Conservation (phyloP, 2,329 filamentous ascomycete genomes). For the Pezicula carpinea region DNA sequence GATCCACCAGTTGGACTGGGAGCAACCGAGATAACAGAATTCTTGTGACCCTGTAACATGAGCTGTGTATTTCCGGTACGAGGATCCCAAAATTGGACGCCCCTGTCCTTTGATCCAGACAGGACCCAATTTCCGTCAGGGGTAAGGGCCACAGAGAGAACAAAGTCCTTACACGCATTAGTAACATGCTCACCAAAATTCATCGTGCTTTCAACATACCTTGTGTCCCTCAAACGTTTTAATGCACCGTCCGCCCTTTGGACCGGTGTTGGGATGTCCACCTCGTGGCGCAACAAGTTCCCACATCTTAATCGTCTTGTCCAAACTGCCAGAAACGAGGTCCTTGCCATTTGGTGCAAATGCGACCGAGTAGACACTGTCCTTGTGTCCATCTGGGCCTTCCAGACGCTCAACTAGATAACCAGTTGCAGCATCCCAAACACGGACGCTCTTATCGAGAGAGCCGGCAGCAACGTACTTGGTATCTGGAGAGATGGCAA, state of each 20-base stretch:
- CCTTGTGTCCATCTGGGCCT: constrained; percentile 90
- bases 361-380: constrained; percentile 93
- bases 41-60: constrained; percentile 98
- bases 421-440: constrained; percentile 88
- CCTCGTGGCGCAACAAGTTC: constrained; percentile 72
- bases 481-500: constrained; percentile 93
- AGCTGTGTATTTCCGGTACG: constrained; percentile 89
- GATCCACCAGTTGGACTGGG: constrained; percentile 79
- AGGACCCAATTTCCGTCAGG: constrained; percentile 95
- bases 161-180: constrained; percentile 69
- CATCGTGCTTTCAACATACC: constrained; percentile 42
- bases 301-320: constrained; percentile 99
- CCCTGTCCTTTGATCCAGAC: constrained; percentile 93
- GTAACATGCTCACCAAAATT: not conserved
- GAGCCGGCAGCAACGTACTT: constrained; percentile 93
- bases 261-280: constrained; percentile 58
- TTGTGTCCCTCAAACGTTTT: constrained; percentile 97
- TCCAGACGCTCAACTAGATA: constrained; percentile 88
- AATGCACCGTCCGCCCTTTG: constrained; percentile 87
- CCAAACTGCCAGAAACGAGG: constrained; percentile 88
- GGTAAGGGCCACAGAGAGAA: constrained; percentile 90
- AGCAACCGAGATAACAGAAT: constrained; percentile 95
- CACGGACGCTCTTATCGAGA: constrained; percentile 93
- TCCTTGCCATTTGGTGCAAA: constrained; percentile 93
- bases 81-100: constrained; percentile 98